Base-by-base conservation (phyloP, 768 basidiomycete species). In the Candolleomyces aberdarensis region DNA sequence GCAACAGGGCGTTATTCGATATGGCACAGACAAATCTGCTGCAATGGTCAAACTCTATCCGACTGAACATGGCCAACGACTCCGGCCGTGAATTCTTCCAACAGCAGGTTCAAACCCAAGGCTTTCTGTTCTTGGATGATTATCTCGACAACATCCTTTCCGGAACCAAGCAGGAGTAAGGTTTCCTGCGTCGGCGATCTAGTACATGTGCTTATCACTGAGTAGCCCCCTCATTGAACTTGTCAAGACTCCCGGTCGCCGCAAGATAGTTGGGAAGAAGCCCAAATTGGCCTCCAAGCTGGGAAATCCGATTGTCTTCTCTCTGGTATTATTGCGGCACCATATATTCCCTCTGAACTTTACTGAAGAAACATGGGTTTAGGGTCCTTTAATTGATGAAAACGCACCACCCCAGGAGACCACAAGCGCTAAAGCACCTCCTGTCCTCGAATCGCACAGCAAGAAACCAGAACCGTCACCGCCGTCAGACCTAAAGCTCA, bases 171-270 rank as follows among this genome's bases (percentile, higher is more conserved):
- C 80, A 86, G 72, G 89, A 85, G 91, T 91, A 66, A 52, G 83
- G 64, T 51, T 20, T 60, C 20, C 22, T 54, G 31, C 32, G 7
- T 39, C 19, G 29, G 31, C 10, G 15, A 22, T 29, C 54, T 54
- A 15, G 54, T 62, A 22, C 57, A 19, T 47, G 13, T 14, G n/a
- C 36, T 0, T 44, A 15, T 63, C 8, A 22, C 6, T 7, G 11
- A 36, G 36, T 5, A 92, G 91, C 51, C 82, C 85, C 8, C 81
- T 93, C 15, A 86, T 91, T 46, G 90, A 93, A 57, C 80, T 94
- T 17, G 84, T 94, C 3, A 94, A 94, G 74, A 94, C 92, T 1
- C 92, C 92, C 14, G 86, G 89, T 32, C 83, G 91, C 48, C 91
- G 84, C 72, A 90, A 83, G 73, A 79, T 77, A 52, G 71, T 80